phyloP scores from a whole-genome alignment of 148 eudicot genomes.

The Cornus suecica region DNA sequence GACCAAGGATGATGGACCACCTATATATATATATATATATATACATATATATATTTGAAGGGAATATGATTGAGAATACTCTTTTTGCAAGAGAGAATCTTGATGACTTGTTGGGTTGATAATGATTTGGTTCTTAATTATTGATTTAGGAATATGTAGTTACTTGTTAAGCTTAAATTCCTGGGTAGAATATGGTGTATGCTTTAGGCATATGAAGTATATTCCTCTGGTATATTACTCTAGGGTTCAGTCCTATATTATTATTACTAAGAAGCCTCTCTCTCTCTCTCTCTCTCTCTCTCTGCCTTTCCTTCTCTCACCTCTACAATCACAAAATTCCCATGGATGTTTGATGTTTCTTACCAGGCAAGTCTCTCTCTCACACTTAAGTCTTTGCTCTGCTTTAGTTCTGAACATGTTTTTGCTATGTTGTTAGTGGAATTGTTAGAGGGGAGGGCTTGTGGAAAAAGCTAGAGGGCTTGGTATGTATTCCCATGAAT shows the following conservation, averaged over 20 bases:
- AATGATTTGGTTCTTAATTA: too few relatives aligned
- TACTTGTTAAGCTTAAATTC: slow-evolving; percentile 9
- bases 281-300: neutral
- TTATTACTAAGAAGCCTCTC: neutral
- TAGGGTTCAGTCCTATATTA: neutral
- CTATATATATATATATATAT: too few relatives aligned
- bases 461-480: too few relatives aligned
- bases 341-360: neutral
- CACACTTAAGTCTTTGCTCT: neutral
- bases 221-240: slow-evolving; percentile 42
- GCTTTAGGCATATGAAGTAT: slow-evolving; percentile 47
- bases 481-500: too few relatives aligned
- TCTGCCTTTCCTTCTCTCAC: slow-evolving; percentile 3
- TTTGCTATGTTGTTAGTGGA: neutral
- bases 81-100: too few relatives aligned
- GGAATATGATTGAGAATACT: too few relatives aligned
- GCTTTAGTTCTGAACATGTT: neutral
- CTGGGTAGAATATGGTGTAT: slow-evolving; percentile 5
- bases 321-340: neutral
- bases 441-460: neutral
- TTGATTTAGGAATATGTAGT: neutral
- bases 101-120: too few relatives aligned
- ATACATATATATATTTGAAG: too few relatives aligned
- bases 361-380: slow-evolving; percentile 10
- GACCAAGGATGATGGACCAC: too few relatives aligned